phyloP scores from a whole-genome alignment of 78 protist species.

The Salpingoeca rosetta region DNA sequence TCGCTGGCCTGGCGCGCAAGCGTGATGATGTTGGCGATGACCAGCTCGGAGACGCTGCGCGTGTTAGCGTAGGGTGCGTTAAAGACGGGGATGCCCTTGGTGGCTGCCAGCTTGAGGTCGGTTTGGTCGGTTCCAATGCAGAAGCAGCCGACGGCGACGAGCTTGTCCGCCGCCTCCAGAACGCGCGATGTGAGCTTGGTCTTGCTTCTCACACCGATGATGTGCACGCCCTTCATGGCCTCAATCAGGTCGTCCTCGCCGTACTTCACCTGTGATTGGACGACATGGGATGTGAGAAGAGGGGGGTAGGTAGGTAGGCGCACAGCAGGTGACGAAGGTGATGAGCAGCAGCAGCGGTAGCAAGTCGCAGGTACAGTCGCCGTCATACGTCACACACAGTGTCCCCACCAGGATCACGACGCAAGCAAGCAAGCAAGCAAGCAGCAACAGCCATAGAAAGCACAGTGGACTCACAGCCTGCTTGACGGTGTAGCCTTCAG shows the following conservation, averaged over 20 bases:
- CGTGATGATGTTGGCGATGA: slow-evolving; percentile 70
- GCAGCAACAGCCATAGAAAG: neutral
- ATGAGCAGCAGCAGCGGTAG: no score
- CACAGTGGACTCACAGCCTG: neutral
- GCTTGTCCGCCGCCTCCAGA: slow-evolving; percentile 44
- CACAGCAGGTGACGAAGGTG: no score
- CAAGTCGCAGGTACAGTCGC: no score
- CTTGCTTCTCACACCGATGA: slow-evolving; percentile 70
- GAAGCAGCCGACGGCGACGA: slow-evolving; percentile 80
- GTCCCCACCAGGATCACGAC: neutral
- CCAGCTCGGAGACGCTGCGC: slow-evolving; percentile 71
- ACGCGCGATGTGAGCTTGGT: slow-evolving; percentile 60
- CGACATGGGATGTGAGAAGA: no score
- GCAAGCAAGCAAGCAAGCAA: neutral
- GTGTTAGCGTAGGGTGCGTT: slow-evolving; percentile 78
- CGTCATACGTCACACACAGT: neutral
- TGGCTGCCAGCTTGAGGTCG: neutral
- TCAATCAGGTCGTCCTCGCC: slow-evolving; percentile 53
- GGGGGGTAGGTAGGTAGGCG: no score
- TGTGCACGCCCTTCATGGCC: slow-evolving; percentile 62
- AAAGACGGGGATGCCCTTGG: slow-evolving; percentile 61
- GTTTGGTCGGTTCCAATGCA: slow-evolving; percentile 84
- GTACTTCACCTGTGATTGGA: slow-evolving; percentile 33
- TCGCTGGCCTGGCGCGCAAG: slow-evolving; percentile 75
- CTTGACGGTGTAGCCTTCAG: slow-evolving; percentile 52